Percentiles rank a stretch among this genome's conserved stretches.
These are phyloP conservation scores for Brassica balearica DNA, from an alignment of 441 rosid species.

Conservation along the genomic window DNA sequence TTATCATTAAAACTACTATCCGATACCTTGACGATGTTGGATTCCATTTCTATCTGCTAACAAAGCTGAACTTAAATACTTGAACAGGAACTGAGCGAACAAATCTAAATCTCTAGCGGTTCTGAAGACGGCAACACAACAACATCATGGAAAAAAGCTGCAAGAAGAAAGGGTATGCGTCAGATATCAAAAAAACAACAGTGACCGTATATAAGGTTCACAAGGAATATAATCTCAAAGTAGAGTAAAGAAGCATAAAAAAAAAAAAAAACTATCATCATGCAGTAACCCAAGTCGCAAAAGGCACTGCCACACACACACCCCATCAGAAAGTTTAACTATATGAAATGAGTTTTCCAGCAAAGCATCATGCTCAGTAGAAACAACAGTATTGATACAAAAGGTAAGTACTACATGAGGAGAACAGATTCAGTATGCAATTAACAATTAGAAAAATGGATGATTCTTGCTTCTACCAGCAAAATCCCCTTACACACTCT, in stretches of 20 bases:
- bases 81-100: conserved; percentile 34
- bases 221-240: conserved; percentile 9
- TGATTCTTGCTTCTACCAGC: neutral
- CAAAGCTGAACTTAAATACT: conserved; percentile 47
- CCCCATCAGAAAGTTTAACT: neutral
- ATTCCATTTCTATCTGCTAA: conserved; percentile 71
- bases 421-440: conserved; percentile 7
- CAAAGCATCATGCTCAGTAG: conserved; percentile 6
- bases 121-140: conserved; percentile 7
- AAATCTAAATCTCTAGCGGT: conserved; percentile 32
- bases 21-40: conserved; percentile 72
- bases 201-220: neutral
- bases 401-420: neutral
- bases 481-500: neutral
- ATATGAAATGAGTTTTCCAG: conserved; percentile 2
- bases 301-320: conserved; percentile 3
- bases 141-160: conserved; percentile 33
- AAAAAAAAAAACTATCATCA: neutral
- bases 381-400: conserved; percentile 4
- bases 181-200: conserved; percentile 3
- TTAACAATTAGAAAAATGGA: neutral
- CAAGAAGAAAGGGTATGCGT: conserved; percentile 5
- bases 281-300: conserved; percentile 8
- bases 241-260: conserved; percentile 13
- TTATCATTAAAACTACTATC: conserved; percentile 55